These are phyloP conservation scores for Exidia glandulosa DNA, from an alignment of 768 basidiomycete species.

Conservation along the genomic window DNA sequence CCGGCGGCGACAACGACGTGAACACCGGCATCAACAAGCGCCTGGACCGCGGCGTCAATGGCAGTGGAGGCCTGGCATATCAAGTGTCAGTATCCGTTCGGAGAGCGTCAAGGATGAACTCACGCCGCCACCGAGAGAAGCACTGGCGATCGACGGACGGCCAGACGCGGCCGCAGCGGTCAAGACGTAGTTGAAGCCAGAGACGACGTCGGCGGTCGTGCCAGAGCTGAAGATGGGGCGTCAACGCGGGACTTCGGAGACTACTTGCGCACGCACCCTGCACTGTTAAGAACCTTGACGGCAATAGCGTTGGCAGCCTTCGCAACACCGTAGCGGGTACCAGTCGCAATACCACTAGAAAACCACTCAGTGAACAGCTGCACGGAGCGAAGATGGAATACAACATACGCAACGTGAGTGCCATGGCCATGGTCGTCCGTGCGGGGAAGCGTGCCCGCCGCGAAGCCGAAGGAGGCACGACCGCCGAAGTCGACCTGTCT, in stretches of 20 bases:
- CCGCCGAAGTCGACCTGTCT: conserved; percentile 28
- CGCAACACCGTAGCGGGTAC: conserved; percentile 16
- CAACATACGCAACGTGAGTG: conserved; percentile 20
- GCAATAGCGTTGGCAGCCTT: conserved; percentile 6
- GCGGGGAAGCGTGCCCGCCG: background rate
- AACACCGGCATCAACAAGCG: conserved; percentile 13
- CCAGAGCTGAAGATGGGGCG: background rate
- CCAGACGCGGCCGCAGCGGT: conserved; percentile 6
- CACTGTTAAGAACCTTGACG: conserved; percentile 3
- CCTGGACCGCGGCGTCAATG: conserved; percentile 4
- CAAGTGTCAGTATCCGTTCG: background rate
- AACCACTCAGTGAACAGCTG: too few relatives aligned
- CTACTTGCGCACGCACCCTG: conserved; percentile 14
- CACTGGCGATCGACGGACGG: conserved; percentile 1
- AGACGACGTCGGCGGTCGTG: conserved; percentile 6
- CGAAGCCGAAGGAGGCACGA: conserved; percentile 29
- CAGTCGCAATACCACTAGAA: conserved; percentile 10
- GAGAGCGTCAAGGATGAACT: background rate
- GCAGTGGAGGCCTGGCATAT: background rate
- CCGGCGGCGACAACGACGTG: conserved; percentile 19
- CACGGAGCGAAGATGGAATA: too few relatives aligned
- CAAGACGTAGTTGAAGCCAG: conserved; percentile 24
- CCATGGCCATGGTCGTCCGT: conserved; percentile 27
- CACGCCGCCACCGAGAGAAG: background rate
- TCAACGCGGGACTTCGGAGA: conserved; percentile 3